Percentiles rank a stretch among this genome's conserved stretches.
Evolutionary conservation across 805 yeast genomes (phyloP).

Genomic region (Candida gorgasii): DNA sequence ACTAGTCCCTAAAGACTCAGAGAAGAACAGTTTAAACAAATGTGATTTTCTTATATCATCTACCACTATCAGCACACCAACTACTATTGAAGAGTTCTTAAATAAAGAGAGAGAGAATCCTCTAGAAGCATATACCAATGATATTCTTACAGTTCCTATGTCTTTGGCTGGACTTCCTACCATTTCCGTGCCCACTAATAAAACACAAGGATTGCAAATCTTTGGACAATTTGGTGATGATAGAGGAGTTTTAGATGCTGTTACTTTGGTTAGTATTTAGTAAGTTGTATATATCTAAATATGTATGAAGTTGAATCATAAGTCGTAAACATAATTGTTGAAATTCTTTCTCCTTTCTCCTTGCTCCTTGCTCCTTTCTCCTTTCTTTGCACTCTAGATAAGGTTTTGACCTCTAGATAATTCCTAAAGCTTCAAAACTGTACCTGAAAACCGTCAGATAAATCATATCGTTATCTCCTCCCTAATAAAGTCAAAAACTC

Average conservation of each 20-base stretch:
- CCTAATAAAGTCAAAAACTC: conserved; percentile 85
- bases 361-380: too few relatives aligned
- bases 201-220: conserved; percentile 67
- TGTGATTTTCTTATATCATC: conserved; percentile 75
- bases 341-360: too few relatives aligned
- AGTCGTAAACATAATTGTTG: conserved; percentile 19
- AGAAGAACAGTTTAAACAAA: neutral
- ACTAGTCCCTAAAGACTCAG: neutral
- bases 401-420: too few relatives aligned
- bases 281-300: conserved; percentile 3
- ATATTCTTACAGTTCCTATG: conserved; percentile 84
- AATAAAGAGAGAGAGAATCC: conserved; percentile 41
- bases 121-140: conserved; percentile 71
- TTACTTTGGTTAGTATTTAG: conserved; percentile 13
- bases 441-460: too few relatives aligned
- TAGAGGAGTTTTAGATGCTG: conserved; percentile 49
- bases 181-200: conserved; percentile 65
- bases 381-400: too few relatives aligned
- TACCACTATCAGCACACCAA: conserved; percentile 62
- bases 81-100: conserved; percentile 47
- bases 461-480: conserved; percentile 52
- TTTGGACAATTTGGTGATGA: conserved; percentile 90
- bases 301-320: conserved; percentile 35
- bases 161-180: conserved; percentile 92
- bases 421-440: too few relatives aligned